Evolutionary conservation across 176 grass and related monocot species (phyloP).

Genomic region (Elaeis guineensis): DNA sequence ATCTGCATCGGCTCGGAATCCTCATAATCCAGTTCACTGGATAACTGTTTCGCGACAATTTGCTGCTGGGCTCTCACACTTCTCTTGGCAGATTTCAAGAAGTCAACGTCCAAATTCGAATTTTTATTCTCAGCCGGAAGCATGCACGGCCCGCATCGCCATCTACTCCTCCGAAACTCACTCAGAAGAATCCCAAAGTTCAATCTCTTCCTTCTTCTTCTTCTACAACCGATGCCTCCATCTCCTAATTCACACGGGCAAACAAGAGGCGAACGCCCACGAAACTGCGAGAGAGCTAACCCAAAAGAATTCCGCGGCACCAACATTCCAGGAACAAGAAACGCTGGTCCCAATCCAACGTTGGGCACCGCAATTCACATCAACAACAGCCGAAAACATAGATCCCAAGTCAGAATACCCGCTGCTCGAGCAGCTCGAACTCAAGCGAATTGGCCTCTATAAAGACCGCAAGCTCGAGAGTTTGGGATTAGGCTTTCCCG

Average conservation of each 20-base stretch:
- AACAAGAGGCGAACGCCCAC: constrained; percentile 1
- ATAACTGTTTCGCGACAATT: constrained; percentile 25
- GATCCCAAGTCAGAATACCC: too few relatives aligned
- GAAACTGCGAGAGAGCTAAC: neutral
- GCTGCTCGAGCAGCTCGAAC: too few relatives aligned
- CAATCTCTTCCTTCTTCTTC: constrained; percentile 1
- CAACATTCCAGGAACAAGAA: too few relatives aligned
- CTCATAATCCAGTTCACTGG: constrained; percentile 9
- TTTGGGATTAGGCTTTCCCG: too few relatives aligned
- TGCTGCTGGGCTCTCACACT: constrained; percentile 25
- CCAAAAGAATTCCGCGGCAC: neutral
- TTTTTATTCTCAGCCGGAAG: constrained; percentile 7
- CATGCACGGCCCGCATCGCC: constrained; percentile 8
- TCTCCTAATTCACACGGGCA: constrained; percentile 11
- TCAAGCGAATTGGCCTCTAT: too few relatives aligned
- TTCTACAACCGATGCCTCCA: neutral
- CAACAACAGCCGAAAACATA: too few relatives aligned
- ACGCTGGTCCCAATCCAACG: constrained; percentile 11
- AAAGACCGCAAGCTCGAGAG: too few relatives aligned
- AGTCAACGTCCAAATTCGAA: constrained; percentile 15
- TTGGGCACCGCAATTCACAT: too few relatives aligned
- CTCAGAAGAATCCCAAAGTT: neutral
- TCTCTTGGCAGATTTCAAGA: constrained; percentile 23
- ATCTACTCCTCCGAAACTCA: constrained; percentile 7
- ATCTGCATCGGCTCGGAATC: constrained; percentile 3